Conservation (phyloP, 2,329 filamentous ascomycete species). For the Alternaria incomplexa region DNA sequence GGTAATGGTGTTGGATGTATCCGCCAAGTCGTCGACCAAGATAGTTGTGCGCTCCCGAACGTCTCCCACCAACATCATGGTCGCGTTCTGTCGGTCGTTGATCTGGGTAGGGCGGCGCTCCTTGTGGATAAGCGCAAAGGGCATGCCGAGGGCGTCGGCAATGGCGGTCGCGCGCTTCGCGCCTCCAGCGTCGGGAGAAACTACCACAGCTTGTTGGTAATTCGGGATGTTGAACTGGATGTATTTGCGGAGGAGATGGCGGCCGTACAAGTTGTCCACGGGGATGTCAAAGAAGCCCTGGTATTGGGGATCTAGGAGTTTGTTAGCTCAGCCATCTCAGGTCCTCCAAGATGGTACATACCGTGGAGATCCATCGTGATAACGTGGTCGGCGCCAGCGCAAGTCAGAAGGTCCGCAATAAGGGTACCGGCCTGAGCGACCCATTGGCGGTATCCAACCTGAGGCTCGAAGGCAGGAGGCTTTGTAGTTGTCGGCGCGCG, state of each 20-base stretch:
- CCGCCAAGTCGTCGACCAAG: slow-evolving; percentile 90
- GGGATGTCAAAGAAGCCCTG: slow-evolving; percentile 99
- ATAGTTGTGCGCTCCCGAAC: slow-evolving; percentile 83
- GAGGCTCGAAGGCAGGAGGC: slow-evolving; percentile 72
- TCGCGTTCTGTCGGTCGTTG: slow-evolving; percentile 77
- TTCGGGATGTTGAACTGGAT: slow-evolving; percentile 83
- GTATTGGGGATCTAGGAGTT: slow-evolving; percentile 83
- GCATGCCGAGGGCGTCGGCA: slow-evolving; percentile 89
- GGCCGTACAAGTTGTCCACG: slow-evolving; percentile 94
- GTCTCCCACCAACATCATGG: slow-evolving; percentile 94
- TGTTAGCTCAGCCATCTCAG: slow-evolving; percentile 10
- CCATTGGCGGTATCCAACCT: slow-evolving; percentile 97
- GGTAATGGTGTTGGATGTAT: slow-evolving; percentile 97
- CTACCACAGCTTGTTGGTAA: slow-evolving; percentile 85
- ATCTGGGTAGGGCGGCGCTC: slow-evolving; percentile 89
- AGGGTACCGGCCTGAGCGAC: slow-evolving; percentile 96
- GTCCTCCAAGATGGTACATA: not conserved
- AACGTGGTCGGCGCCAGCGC: slow-evolving; percentile 93
- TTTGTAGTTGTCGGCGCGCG: slow-evolving; percentile 48
- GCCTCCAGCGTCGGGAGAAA: slow-evolving; percentile 94
- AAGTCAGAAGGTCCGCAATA: slow-evolving; percentile 91
- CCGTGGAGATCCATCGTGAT: slow-evolving; percentile 88
- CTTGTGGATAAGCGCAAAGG: slow-evolving; percentile 98
- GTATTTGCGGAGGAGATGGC: slow-evolving; percentile 72
- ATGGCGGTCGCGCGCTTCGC: slow-evolving; percentile 96